Percentiles rank a stretch among this genome's conserved stretches.
Evolutionary conservation across 805 yeast genomes (phyloP).

Genomic region (Jamesozyma piceae): DNA sequence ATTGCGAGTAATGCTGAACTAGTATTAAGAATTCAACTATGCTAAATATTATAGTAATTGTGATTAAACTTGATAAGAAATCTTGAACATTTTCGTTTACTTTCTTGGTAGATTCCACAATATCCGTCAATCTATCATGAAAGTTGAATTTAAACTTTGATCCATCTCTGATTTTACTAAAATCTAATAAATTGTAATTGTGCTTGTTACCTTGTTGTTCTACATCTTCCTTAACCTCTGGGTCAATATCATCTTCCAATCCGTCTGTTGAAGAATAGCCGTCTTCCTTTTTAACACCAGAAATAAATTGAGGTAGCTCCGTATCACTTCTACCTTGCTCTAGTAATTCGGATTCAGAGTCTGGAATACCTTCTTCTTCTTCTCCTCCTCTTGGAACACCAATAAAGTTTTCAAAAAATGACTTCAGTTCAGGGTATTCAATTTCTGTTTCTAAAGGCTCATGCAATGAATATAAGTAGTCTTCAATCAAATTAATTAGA

Average conservation of each 20-base stretch:
- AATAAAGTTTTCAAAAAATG: constrained; percentile 13
- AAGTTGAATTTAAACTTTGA: constrained; percentile 15
- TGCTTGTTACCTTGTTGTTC: neutral
- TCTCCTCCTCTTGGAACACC: neutral
- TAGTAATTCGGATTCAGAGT: neutral
- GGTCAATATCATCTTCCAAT: neutral
- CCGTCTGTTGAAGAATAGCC: neutral
- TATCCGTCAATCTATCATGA: constrained; percentile 17
- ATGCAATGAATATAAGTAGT: constrained; percentile 12
- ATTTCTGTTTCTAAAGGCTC: constrained; percentile 16
- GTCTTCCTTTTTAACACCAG: neutral
- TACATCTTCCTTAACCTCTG: neutral
- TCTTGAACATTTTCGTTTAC: constrained; percentile 20
- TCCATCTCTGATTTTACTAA: constrained; percentile 6
- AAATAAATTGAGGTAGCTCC: neutral
- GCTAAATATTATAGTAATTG: constrained; percentile 14
- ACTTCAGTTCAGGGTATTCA: constrained; percentile 24
- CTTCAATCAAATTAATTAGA: constrained; percentile 13
- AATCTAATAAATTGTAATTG: constrained; percentile 5
- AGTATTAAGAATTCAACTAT: constrained; percentile 15
- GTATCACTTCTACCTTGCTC: constrained; percentile 3
- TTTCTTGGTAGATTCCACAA: constrained; percentile 11
- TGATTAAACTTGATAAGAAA: constrained; percentile 18
- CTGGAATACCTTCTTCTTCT: neutral
- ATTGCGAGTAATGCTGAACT: neutral